A percentile compares a stretch with the other conserved stretches of the same genome.
phyloP scores from a whole-genome alignment of 305 asterid genomes.

The Solanum hybrid region DNA sequence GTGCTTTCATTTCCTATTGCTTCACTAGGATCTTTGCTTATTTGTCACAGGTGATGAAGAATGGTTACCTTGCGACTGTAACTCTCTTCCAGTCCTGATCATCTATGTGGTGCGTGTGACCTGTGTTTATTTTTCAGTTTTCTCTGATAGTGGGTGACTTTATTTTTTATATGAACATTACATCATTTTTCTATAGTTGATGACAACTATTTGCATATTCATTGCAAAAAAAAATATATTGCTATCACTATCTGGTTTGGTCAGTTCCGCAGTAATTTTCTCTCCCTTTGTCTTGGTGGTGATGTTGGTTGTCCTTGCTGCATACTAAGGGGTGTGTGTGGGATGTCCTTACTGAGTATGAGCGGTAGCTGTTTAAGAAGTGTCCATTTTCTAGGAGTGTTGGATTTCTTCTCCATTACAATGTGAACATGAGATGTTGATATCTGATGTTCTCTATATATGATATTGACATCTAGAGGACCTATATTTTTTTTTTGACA shows the following conservation, averaged over 20 bases:
- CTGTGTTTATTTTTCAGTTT: background rate
- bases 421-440: background rate
- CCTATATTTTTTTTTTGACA: background rate
- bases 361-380: background rate
- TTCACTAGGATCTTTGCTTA: background rate
- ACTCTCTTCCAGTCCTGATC: constrained; percentile 66
- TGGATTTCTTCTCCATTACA: background rate
- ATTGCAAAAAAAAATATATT: background rate
- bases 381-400: background rate
- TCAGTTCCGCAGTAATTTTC: background rate
- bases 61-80: constrained; percentile 69
- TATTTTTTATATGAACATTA: background rate
- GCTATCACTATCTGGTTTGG: background rate
- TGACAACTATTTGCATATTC: background rate
- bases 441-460: background rate
- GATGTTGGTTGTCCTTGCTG: background rate
- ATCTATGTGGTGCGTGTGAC: constrained; percentile 4
- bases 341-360: background rate
- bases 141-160: background rate
- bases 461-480: background rate
- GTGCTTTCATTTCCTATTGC: background rate
- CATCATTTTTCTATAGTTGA: background rate
- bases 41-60: constrained; percentile 65
- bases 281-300: background rate
- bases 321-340: background rate